These are phyloP conservation scores for Dendryphion nanum DNA, from an alignment of 2,329 filamentous ascomycete genomes.

Conservation along the genomic window DNA sequence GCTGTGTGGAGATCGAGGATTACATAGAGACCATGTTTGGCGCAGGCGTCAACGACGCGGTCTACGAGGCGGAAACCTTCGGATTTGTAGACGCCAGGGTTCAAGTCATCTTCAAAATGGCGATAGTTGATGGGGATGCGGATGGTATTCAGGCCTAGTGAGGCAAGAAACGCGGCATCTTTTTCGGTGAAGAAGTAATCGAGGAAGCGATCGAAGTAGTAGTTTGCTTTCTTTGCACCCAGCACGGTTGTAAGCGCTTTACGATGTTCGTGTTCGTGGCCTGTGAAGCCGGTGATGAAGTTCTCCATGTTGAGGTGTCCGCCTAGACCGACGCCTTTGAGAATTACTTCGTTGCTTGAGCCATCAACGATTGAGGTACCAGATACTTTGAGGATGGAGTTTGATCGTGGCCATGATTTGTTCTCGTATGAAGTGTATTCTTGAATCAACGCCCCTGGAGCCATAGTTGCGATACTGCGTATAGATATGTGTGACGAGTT, in stretches of 20 bases:
- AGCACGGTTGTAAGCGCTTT: conserved; percentile 7
- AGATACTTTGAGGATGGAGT: conserved; percentile 5
- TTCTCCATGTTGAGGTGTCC: conserved; percentile 18
- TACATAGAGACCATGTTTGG: conserved; percentile 13
- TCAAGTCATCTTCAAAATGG: conserved; percentile 11
- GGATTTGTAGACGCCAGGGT: conserved; percentile 6
- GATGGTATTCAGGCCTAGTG: conserved; percentile 11
- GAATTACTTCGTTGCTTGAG: conserved; percentile 9
- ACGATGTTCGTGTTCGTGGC: conserved; percentile 15
- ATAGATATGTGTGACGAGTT: no score
- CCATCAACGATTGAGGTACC: conserved; percentile 12
- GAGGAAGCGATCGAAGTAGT: conserved; percentile 14
- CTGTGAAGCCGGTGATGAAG: conserved; percentile 14
- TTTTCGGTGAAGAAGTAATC: conserved; percentile 16
- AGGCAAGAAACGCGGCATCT: conserved; percentile 13
- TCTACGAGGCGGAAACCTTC: conserved; percentile 11
- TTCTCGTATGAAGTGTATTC: no score
- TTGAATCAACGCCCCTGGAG: no score
- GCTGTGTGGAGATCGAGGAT: conserved; percentile 13
- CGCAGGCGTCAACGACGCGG: conserved; percentile 9
- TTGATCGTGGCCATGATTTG: neutral
- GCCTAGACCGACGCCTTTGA: conserved; percentile 15
- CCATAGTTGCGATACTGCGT: no score
- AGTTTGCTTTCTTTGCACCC: conserved; percentile 11
- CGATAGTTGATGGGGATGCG: conserved; percentile 13